Conservation (phyloP, 176 grass and related monocot species). For the Eragrostis nindensis region DNA sequence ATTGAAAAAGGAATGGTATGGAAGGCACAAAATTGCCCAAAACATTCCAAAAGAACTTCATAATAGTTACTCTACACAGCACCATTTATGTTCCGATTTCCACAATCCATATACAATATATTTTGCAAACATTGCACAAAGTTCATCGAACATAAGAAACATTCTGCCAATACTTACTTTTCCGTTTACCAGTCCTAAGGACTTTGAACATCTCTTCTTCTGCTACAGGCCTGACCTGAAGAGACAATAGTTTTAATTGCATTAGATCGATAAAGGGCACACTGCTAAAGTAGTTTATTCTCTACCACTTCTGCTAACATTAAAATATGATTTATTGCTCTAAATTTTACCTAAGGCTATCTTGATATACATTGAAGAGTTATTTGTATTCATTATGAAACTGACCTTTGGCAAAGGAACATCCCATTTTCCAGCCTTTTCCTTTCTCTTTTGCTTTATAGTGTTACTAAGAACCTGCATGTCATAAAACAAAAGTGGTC, state of each 20-base stretch:
- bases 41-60: neutral
- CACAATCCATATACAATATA: neutral
- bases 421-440: conserved; percentile 90
- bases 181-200: conserved; percentile 65
- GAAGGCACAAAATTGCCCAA: neutral
- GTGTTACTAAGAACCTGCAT: conserved; percentile 77
- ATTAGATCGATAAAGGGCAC: neutral
- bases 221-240: conserved; percentile 79
- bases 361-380: neutral
- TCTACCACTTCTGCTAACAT: neutral
- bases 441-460: conserved; percentile 89
- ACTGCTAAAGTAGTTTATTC: neutral
- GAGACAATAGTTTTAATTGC: conserved; percentile 1
- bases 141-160: neutral
- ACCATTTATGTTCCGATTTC: neutral
- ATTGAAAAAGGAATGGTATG: neutral
- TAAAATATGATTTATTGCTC: neutral
- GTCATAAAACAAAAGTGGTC: neutral
- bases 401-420: conserved; percentile 83
- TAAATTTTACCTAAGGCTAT: neutral
- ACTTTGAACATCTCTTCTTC: conserved; percentile 90
- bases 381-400: neutral
- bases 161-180: conserved; percentile 54
- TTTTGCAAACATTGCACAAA: neutral
- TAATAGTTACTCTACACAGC: neutral